A percentile compares a stretch with the other conserved stretches of the same genome.
Evolutionary conservation across 2,329 filamentous ascomycete genomes (phyloP).

Genomic region (Botryosphaeria dothidea): DNA sequence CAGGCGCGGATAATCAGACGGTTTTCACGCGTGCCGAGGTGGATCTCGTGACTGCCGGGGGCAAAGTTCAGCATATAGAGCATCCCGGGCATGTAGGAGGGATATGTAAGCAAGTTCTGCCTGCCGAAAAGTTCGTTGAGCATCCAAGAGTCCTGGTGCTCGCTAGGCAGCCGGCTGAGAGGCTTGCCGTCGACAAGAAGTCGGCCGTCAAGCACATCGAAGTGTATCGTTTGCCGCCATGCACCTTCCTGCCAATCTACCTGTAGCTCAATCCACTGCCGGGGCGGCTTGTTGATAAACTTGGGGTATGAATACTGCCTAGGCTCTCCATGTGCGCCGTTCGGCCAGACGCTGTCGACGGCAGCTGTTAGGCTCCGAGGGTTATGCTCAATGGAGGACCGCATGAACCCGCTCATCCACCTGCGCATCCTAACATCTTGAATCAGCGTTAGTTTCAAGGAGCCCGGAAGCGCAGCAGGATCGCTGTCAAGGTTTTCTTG

Average conservation of each 20-base stretch:
- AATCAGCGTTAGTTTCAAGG: slow-evolving; percentile 43
- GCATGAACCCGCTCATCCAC: slow-evolving; percentile 38
- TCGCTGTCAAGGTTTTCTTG: slow-evolving; percentile 50
- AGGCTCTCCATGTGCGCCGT: slow-evolving; percentile 26
- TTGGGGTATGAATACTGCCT: slow-evolving; percentile 24
- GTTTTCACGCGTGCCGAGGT: slow-evolving; percentile 53
- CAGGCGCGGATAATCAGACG: slow-evolving; percentile 48
- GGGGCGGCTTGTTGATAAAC: slow-evolving; percentile 22
- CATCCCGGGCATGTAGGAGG: slow-evolving; percentile 57
- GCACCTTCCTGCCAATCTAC: slow-evolving; percentile 18
- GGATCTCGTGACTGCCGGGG: slow-evolving; percentile 48
- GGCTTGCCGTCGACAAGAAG: slow-evolving; percentile 52
- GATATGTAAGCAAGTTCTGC: slow-evolving; percentile 53
- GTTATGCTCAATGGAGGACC: slow-evolving; percentile 36
- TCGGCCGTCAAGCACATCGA: slow-evolving; percentile 49
- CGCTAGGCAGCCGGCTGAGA: slow-evolving; percentile 55
- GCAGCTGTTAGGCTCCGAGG: slow-evolving; percentile 34
- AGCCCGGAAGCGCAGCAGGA: slow-evolving; percentile 34
- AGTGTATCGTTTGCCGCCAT: slow-evolving; percentile 40
- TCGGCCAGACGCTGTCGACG: slow-evolving; percentile 47
- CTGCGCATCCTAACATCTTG: slow-evolving; percentile 50
- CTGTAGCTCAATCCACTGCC: neutral
- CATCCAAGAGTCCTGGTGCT: slow-evolving; percentile 46
- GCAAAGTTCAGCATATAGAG: slow-evolving; percentile 46
- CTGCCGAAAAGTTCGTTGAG: slow-evolving; percentile 57